phyloP scores from a whole-genome alignment of 1,284 basidiomycete species.

The Coniferiporia weirii region DNA sequence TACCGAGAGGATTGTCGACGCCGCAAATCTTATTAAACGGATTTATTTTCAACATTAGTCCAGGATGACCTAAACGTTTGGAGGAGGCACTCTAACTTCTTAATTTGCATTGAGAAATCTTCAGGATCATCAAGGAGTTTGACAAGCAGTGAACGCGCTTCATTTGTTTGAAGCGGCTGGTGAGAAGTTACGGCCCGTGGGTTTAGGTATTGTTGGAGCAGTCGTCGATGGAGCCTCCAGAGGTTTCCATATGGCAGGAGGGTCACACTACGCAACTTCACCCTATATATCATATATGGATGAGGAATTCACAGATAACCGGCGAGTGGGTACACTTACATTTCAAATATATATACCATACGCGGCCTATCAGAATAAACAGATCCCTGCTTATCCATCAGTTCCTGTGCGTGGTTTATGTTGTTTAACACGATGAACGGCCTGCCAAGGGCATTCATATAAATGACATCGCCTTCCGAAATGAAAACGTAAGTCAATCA shows the following conservation, averaged over 20 bases:
- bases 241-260: conserved; percentile 8
- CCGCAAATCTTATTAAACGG: not conserved
- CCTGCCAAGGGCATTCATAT: conserved; percentile 29
- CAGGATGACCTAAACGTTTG: not conserved
- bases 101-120: conserved; percentile 4
- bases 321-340: conserved; percentile 21
- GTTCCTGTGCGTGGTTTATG: conserved; percentile 26
- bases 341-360: conserved; percentile 18
- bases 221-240: conserved; percentile 3
- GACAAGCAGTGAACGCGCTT: conserved; percentile 1
- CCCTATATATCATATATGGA: conserved; percentile 2
- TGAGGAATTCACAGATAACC: not conserved
- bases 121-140: not conserved
- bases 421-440: conserved; percentile 35
- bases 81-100: not conserved
- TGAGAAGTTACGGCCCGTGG: not conserved
- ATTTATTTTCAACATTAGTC: not conserved
- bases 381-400: conserved; percentile 31
- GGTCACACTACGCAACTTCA: not conserved
- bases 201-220: conserved; percentile 13
- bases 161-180: not conserved
- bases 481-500: not conserved
- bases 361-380: conserved; percentile 34
- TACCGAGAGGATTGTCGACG: conserved; percentile 5
- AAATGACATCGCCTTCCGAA: conserved; percentile 28